Evolutionary conservation across 2,329 filamentous ascomycete genomes (phyloP).

Genomic region (Metarhizium anisopliae): DNA sequence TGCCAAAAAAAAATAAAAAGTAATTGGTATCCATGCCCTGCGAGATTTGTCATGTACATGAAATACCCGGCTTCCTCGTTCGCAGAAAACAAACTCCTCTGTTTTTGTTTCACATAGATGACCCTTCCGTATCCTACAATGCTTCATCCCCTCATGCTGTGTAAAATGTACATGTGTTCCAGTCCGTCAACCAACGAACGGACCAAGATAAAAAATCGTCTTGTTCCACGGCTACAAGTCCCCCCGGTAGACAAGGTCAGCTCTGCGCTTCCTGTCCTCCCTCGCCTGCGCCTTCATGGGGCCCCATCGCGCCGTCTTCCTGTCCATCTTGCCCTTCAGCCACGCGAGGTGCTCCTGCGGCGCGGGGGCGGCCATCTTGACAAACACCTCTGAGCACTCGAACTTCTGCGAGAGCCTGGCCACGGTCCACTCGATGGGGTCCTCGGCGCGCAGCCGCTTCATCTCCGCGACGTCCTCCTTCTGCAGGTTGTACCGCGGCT

Average conservation of each 20-base stretch:
- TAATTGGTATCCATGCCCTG: not conserved
- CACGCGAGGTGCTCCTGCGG: slow-evolving; percentile 36
- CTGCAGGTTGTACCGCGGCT: slow-evolving; percentile 42
- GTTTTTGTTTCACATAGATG: too few relatives aligned
- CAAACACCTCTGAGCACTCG: slow-evolving; percentile 46
- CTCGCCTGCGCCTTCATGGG: slow-evolving; percentile 43
- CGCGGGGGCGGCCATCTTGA: slow-evolving; percentile 48
- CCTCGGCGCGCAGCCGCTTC: slow-evolving; percentile 40
- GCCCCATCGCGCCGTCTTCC: slow-evolving; percentile 48
- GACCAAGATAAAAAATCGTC: too few relatives aligned
- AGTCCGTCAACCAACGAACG: too few relatives aligned
- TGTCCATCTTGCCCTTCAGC: slow-evolving; percentile 35
- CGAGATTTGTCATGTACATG: slow-evolving; percentile 1
- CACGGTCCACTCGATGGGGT: slow-evolving; percentile 49
- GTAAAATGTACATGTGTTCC: too few relatives aligned
- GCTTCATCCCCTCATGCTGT: too few relatives aligned
- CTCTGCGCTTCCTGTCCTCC: slow-evolving; percentile 46
- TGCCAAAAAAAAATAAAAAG: not conserved
- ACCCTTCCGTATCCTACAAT: too few relatives aligned
- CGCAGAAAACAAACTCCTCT: too few relatives aligned
- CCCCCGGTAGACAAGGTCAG: slow-evolving; percentile 41
- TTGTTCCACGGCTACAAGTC: slow-evolving; percentile 29
- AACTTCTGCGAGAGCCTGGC: slow-evolving; percentile 43
- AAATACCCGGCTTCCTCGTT: not conserved
- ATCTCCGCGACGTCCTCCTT: slow-evolving; percentile 51